Percentiles rank a stretch among this genome's conserved stretches.
Conservation (phyloP, 495 filamentous ascomycete genomes). For the Letharia columbiana region DNA sequence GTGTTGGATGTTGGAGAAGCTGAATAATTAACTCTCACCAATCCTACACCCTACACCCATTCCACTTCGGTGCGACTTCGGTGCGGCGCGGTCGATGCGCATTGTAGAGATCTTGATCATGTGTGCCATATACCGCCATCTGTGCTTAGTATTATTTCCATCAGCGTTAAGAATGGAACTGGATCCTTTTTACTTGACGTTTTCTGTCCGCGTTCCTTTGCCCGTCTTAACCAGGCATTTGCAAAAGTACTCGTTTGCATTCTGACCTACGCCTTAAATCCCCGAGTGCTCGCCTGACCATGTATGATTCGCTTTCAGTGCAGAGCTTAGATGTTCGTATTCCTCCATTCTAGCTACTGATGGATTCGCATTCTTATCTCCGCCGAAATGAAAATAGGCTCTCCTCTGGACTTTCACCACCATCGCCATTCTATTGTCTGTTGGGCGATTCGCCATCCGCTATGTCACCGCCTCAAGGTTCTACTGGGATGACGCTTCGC, state of each 20-base stretch:
- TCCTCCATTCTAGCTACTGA: background rate
- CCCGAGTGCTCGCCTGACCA: background rate
- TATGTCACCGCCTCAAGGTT: constrained; percentile 14
- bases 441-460: constrained; percentile 17
- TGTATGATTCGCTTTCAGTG: constrained; percentile 13
- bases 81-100: too few species aligned
- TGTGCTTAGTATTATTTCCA: background rate
- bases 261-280: background rate
- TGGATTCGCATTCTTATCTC: background rate
- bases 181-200: background rate
- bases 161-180: background rate
- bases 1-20: too few species aligned
- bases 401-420: constrained; percentile 17
- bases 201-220: background rate
- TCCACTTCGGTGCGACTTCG: too few species aligned
- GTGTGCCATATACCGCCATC: background rate
- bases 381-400: constrained; percentile 3
- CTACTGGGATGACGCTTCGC: constrained; percentile 18
- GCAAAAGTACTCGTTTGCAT: background rate
- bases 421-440: constrained; percentile 12
- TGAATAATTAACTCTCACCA: too few species aligned
- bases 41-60: too few species aligned
- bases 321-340: constrained; percentile 16
- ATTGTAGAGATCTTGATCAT: too few species aligned
- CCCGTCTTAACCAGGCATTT: background rate